These are phyloP conservation scores for Millerago galiae DNA, from an alignment of 805 yeast species.

Conservation along the genomic window DNA sequence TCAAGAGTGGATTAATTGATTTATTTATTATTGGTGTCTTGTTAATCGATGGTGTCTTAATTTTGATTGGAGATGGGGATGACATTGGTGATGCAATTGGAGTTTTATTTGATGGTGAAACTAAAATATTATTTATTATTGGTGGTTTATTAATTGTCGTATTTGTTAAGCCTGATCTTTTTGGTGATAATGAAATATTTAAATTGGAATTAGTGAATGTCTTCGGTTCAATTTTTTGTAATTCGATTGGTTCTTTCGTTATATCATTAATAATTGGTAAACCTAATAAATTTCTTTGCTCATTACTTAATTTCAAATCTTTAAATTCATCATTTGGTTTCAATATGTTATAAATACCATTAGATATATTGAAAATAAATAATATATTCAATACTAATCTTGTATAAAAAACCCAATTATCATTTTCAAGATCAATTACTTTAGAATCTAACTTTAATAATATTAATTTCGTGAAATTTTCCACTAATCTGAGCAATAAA, in stretches of 20 bases:
- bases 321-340: conserved; percentile 25
- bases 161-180: neutral
- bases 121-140: neutral
- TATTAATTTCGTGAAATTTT: conserved; percentile 15
- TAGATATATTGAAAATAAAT: conserved; percentile 24
- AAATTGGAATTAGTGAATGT: neutral
- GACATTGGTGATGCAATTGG: conserved; percentile 25
- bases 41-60: conserved; percentile 20
- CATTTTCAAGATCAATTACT: conserved; percentile 2
- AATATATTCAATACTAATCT: conserved; percentile 20
- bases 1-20: conserved; percentile 1
- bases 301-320: conserved; percentile 26
- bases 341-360: conserved; percentile 26
- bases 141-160: neutral
- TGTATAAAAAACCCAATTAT: neutral
- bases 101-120: conserved; percentile 14
- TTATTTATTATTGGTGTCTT: neutral
- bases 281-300: conserved; percentile 31
- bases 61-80: conserved; percentile 17
- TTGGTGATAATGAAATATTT: conserved; percentile 15
- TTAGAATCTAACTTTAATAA: conserved; percentile 15
- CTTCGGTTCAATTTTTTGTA: conserved; percentile 6
- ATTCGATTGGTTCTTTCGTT: neutral
- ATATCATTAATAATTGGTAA: conserved; percentile 10
- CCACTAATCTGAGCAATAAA: conserved; percentile 25